Base-by-base conservation (phyloP, 306 rosid genomes). In the Purshia tridentata region DNA sequence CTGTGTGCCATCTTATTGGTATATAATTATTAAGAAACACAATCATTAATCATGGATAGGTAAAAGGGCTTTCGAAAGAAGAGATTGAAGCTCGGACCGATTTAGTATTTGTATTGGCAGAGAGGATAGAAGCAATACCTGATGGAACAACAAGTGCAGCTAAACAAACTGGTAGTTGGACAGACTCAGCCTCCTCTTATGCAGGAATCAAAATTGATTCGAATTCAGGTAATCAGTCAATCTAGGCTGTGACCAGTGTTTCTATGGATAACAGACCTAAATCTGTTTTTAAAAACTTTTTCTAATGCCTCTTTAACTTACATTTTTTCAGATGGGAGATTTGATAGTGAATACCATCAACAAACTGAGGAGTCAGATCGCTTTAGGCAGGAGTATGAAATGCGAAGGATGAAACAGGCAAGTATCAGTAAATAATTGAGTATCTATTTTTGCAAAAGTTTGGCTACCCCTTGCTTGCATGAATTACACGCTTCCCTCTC, bases 341-440 rank as follows among this genome's bases (percentile, higher is more conserved):
- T 54, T 59, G 72, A 63, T 42, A 15, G n/a, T 39, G 83, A 74
- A 55, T 81, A 77, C 76, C 77, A 58, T 75, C 78, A 70, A 42
- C 82, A 70, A 66, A 84, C 87, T 8, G 46, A 77, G 53, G 76
- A 84, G 65, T 63, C 70, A 1, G 77, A 81, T 74, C 60, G 22
- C 55, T 80, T 81, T 54, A 80, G 79, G 51, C 75, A 84, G 39
- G 83, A 77, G 41, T 77, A 70, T 13, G 81, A 84, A 74, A 73
- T 84, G 80, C 65, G 85, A 9, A 77, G 72, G 66, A 65, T 77
- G 39, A 84, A 74, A n/a, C 85, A 80, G 85, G 87, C 78, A 80
- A 77, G 75, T 48, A 23, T 61, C 18, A 2, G 23, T 16, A 60
- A 6, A 35, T 14, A 60, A 18, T 37, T 3, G 2, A 29, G 35